These are phyloP conservation scores for Paraglomus brasilianum DNA, from an alignment of 192 early-diverging fungal species.

Conservation along the genomic window DNA sequence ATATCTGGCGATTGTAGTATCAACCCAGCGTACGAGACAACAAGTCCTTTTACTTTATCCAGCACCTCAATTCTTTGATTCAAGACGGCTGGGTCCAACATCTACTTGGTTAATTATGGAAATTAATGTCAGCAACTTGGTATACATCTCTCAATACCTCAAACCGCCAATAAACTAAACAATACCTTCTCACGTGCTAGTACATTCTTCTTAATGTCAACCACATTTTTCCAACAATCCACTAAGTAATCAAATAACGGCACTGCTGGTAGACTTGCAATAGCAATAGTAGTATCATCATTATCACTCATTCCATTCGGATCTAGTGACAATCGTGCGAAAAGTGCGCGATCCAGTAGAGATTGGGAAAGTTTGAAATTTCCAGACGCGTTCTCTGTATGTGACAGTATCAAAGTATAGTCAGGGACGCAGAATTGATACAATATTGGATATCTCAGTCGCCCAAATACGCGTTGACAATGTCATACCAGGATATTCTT, in stretches of 20 bases:
- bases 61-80: constrained; percentile 61
- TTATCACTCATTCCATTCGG: constrained; percentile 46
- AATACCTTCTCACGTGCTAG: constrained; percentile 50
- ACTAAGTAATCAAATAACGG: constrained; percentile 65
- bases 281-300: constrained; percentile 31
- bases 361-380: constrained; percentile 50
- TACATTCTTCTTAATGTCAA: constrained; percentile 53
- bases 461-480: constrained; percentile 24
- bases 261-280: constrained; percentile 35
- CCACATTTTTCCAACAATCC: constrained; percentile 57
- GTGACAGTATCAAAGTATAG: constrained; percentile 42
- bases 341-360: constrained; percentile 64
- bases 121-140: constrained; percentile 11
- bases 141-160: neutral
- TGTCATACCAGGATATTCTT: constrained; percentile 35
- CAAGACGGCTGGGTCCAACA: constrained; percentile 53
- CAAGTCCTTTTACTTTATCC: constrained; percentile 53
- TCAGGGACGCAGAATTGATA: constrained; percentile 41
- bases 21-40: constrained; percentile 84
- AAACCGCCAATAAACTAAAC: neutral
- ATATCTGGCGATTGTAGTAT: constrained; percentile 85
- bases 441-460: constrained; percentile 33
- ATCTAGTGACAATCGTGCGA: constrained; percentile 67
- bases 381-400: constrained; percentile 33
- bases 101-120: constrained; percentile 37